Evolutionary conservation across 2,329 filamentous ascomycete genomes (phyloP), one percentile per base, ranked within the genome.

Genomic region (Coleophoma crateriformis): DNA sequence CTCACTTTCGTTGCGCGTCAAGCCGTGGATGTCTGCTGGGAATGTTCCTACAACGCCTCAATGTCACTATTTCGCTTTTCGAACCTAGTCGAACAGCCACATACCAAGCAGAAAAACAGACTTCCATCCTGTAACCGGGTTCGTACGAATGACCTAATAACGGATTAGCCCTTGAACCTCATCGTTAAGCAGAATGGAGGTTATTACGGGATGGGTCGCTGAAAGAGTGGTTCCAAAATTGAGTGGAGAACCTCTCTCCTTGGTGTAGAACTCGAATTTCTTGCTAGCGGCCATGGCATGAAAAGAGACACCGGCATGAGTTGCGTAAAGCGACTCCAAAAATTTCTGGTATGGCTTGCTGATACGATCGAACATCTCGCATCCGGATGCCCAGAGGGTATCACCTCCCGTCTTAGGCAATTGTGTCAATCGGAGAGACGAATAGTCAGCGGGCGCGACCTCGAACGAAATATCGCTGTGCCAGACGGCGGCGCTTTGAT

Each of bases 351-450:
- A 78, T 0, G 77, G 69, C 2, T 69, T 67, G 3, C 76, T 81
- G 50, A 87, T 71, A 20, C 80, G 75, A 58, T 87, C 83, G 58
- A 84, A 87, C 8, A 85, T 66, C 57, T 87, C 82, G 59, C 85
- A 85, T 0, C 81, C 81, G 1, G 78, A 82, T 0, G 82, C 82
- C 81, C 82, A 86, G 5, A 86, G 72, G 0, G 83, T 85, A 63
- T 77, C 74, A 10, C 55, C 55, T 1, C 55, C 55, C 3, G 55
- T 54, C 32, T 50, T 51, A 12, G 49, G 58, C 17, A 51, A 42
- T 4, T 46, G 40, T 10, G 41, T 46, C 1, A 55, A 41, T 27
- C 53, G 46, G 33, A 57, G 46, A 17, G 37, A 50, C 11, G 80
- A 73, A 56, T 84, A 85, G 59, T 86, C 82, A 3, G 74, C 74